A percentile compares a stretch with the other conserved stretches of the same genome.
phyloP scores from a whole-genome alignment of 352 stramenopile species.

The Phytophthora uliginosa region DNA sequence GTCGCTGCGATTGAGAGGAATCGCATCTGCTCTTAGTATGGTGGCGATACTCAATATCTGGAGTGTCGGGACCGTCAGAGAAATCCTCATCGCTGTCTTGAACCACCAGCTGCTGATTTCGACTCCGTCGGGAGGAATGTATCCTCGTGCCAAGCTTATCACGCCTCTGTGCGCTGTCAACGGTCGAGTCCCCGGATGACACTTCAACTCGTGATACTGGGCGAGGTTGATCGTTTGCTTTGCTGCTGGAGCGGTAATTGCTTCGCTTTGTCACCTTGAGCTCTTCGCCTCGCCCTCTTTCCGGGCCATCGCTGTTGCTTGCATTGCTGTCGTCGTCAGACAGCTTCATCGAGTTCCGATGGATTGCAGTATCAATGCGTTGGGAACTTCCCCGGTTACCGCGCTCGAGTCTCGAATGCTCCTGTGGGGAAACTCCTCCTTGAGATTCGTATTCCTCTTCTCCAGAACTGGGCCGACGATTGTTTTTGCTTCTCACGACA shows the following conservation, averaged over 20 bases:
- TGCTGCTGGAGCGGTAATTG: not conserved
- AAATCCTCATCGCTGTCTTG: slow-evolving; percentile 21
- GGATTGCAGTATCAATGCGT: not conserved
- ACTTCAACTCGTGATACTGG: not conserved
- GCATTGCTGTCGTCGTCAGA: not conserved
- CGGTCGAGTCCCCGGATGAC: not conserved
- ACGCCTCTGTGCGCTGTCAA: not conserved
- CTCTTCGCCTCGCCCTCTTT: not conserved
- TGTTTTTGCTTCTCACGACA: not conserved
- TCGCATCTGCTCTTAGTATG: not conserved
- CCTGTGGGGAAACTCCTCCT: not conserved
- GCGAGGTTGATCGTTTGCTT: not conserved
- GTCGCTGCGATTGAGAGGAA: not conserved
- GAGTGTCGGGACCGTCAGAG: slow-evolving; percentile 22
- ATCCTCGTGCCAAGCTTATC: not conserved
- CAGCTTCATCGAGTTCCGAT: not conserved
- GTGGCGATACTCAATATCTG: slow-evolving; percentile 1
- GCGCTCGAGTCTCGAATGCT: not conserved
- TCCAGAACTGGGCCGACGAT: not conserved
- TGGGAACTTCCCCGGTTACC: not conserved
- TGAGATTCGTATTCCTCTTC: not conserved
- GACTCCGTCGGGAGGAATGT: slow-evolving; percentile 5
- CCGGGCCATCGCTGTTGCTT: not conserved
- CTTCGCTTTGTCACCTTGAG: not conserved
- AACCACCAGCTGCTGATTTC: slow-evolving; percentile 11